phyloP scores from a whole-genome alignment of 805 yeast genomes.

The Isabelozyma rhagii region DNA sequence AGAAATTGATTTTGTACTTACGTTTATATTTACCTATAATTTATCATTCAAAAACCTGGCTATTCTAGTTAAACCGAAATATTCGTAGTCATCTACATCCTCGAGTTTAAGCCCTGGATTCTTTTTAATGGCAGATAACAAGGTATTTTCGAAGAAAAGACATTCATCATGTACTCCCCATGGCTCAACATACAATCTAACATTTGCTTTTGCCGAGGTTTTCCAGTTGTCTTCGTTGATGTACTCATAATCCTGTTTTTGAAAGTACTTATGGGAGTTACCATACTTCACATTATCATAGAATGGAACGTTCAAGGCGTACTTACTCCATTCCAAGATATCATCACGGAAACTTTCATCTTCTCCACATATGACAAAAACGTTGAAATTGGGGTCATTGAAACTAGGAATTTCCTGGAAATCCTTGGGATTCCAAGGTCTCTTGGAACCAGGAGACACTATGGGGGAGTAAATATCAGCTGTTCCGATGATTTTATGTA shows the following conservation, averaged over 20 bases:
- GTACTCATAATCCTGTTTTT: slow-evolving; percentile 17
- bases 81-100: slow-evolving; percentile 7
- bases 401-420: slow-evolving; percentile 34
- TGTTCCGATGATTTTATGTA: slow-evolving; percentile 10
- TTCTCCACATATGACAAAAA: slow-evolving; percentile 37
- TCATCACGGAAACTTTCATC: slow-evolving; percentile 42
- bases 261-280: slow-evolving; percentile 16
- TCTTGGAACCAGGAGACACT: slow-evolving; percentile 22
- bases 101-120: slow-evolving; percentile 3
- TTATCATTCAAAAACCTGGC: slow-evolving; percentile 21
- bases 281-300: slow-evolving; percentile 19
- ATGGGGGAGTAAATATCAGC: slow-evolving; percentile 7
- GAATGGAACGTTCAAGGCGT: slow-evolving; percentile 28
- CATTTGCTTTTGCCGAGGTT: slow-evolving; percentile 16
- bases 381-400: slow-evolving; percentile 18
- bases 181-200: slow-evolving; percentile 26
- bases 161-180: slow-evolving; percentile 35
- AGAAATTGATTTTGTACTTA: not conserved
- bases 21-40: slow-evolving; percentile 5
- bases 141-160: slow-evolving; percentile 23
- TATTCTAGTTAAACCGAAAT: slow-evolving; percentile 21
- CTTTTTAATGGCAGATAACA: slow-evolving; percentile 6
- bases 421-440: slow-evolving; percentile 19
- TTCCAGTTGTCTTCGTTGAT: slow-evolving; percentile 9
- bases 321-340: slow-evolving; percentile 29